These are phyloP conservation scores for Solanum tarijense DNA, from an alignment of 257 asterid species.

Conservation along the genomic window DNA sequence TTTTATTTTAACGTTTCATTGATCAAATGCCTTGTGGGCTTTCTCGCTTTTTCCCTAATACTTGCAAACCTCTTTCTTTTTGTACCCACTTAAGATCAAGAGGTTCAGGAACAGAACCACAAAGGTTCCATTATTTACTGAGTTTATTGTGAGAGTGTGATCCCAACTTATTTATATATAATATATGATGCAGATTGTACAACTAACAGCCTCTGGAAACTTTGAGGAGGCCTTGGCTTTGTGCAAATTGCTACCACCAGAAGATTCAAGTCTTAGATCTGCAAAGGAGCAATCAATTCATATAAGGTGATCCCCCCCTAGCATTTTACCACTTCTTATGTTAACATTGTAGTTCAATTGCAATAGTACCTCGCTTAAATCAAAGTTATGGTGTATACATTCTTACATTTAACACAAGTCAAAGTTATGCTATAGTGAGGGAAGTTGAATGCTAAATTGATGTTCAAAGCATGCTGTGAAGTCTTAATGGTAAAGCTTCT, in stretches of 20 bases:
- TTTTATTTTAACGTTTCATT: background rate
- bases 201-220: slow-evolving; percentile 93
- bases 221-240: slow-evolving; percentile 98
- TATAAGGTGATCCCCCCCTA: slow-evolving; percentile 40
- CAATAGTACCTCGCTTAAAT: background rate
- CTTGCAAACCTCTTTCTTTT: background rate
- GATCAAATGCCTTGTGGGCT: background rate
- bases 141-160: background rate
- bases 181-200: slow-evolving; percentile 67
- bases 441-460: background rate
- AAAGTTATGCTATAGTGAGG: background rate
- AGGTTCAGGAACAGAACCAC: background rate
- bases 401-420: background rate
- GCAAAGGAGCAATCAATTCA: slow-evolving; percentile 99
- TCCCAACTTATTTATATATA: slow-evolving; percentile 12
- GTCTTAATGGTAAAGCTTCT: background rate
- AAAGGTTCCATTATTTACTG: background rate
- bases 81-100: background rate
- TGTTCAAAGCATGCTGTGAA: background rate
- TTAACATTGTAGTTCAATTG: background rate
- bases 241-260: slow-evolving; percentile 95
- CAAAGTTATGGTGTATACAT: background rate
- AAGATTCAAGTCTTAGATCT: slow-evolving; percentile 89
- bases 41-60: background rate
- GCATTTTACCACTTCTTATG: background rate